A percentile compares a stretch with the other conserved stretches of the same genome.
phyloP scores from a whole-genome alignment of 805 yeast genomes.

The Candida gorgasii region DNA sequence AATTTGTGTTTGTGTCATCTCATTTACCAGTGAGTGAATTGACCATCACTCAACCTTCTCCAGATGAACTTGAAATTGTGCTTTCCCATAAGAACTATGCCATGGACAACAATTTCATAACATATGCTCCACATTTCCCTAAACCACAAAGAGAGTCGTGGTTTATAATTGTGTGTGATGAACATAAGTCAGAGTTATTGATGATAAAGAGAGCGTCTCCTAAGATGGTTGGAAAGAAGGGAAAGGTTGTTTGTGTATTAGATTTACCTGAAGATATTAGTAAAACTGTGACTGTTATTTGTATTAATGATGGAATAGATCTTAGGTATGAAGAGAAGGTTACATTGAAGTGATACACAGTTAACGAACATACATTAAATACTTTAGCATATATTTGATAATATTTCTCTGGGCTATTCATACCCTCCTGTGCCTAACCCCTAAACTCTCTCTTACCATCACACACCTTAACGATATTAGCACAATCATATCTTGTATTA shows the following conservation, averaged over 20 bases:
- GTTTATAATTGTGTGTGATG: slow-evolving; percentile 69
- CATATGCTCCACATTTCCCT: slow-evolving; percentile 80
- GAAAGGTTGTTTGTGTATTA: slow-evolving; percentile 44
- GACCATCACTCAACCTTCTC: slow-evolving; percentile 34
- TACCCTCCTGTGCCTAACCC: too few relatives aligned
- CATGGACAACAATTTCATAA: slow-evolving; percentile 58
- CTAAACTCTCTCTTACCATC: background rate
- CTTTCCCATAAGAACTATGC: slow-evolving; percentile 56
- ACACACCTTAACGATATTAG: slow-evolving; percentile 29
- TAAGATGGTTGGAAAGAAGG: slow-evolving; percentile 34
- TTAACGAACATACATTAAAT: too few relatives aligned
- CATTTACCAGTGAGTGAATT: slow-evolving; percentile 64
- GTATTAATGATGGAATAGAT: slow-evolving; percentile 69
- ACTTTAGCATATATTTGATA: too few relatives aligned
- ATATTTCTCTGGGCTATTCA: too few relatives aligned
- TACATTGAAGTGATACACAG: slow-evolving; percentile 6
- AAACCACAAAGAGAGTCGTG: slow-evolving; percentile 92
- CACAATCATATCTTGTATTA: slow-evolving; percentile 38
- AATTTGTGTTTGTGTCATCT: slow-evolving; percentile 53
- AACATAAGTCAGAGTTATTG: slow-evolving; percentile 51
- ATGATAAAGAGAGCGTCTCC: slow-evolving; percentile 80
- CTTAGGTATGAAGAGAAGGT: slow-evolving; percentile 39
- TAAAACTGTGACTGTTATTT: slow-evolving; percentile 42
- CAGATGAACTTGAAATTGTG: slow-evolving; percentile 40
- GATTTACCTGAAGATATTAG: slow-evolving; percentile 53